Percentiles rank a stretch among this genome's conserved stretches.
Evolutionary conservation across 495 filamentous ascomycete species (phyloP).

Genomic region (Aspergillus homomorphus): DNA sequence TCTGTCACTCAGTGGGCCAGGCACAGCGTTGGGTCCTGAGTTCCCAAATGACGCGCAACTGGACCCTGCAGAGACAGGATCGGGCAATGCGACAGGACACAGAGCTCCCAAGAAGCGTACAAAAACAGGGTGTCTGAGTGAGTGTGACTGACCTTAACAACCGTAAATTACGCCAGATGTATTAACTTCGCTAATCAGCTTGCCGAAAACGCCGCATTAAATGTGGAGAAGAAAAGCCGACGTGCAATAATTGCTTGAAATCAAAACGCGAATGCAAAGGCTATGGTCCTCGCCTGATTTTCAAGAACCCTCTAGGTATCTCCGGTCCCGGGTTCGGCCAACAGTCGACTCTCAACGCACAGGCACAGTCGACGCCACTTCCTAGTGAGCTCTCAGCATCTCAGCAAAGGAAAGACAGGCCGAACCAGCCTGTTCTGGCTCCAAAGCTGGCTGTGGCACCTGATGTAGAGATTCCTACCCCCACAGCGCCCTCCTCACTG

Average conservation of each 20-base stretch:
- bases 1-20: background rate
- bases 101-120: slow-evolving; percentile 64
- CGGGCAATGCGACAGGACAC: slow-evolving; percentile 20
- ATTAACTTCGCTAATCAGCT: slow-evolving; percentile 46
- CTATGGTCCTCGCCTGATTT: slow-evolving; percentile 87
- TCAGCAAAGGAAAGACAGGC: slow-evolving; percentile 30
- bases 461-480: background rate
- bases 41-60: background rate
- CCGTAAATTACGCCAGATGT: background rate
- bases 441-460: slow-evolving; percentile 26
- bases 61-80: slow-evolving; percentile 2
- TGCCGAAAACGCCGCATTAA: slow-evolving; percentile 95
- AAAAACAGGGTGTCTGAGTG: slow-evolving; percentile 95
- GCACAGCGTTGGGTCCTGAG: slow-evolving; percentile 5
- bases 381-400: slow-evolving; percentile 27
- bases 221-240: slow-evolving; percentile 92
- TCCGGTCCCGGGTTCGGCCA: slow-evolving; percentile 39
- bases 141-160: slow-evolving; percentile 30
- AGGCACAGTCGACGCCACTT: slow-evolving; percentile 19
- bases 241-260: slow-evolving; percentile 89
- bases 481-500: slow-evolving; percentile 11
- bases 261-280: slow-evolving; percentile 93
- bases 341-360: slow-evolving; percentile 14
- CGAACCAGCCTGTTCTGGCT: slow-evolving; percentile 36
- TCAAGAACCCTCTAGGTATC: slow-evolving; percentile 81